Base-by-base conservation (phyloP, 331 rosid species). In the Ulmus americana region DNA sequence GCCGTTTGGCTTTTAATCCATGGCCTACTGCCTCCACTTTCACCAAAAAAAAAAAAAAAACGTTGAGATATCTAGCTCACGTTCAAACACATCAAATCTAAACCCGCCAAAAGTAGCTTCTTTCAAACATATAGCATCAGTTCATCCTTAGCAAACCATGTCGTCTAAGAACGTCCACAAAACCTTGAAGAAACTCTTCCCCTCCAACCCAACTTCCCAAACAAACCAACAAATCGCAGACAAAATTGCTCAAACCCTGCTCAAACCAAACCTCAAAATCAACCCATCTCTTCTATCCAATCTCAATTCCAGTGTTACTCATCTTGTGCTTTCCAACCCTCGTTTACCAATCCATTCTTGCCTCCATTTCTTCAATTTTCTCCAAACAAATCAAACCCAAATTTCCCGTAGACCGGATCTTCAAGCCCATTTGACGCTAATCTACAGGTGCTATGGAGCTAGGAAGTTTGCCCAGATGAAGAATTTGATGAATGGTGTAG, bases 241-340 rank as follows among this genome's bases (percentile, higher is more conserved):
- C 8, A 78, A 64, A 40, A 77, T 86, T 54, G 50, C 70, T 5
- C 55, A 67, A 3, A 75, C 39, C 47, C 74, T 85, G 16, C 10
- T 55, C 67, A 68, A 63, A 39, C 63, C 81, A 22, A 73, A 74
- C 57, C 56, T 77, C 69, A 45, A 46, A 63, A 53, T 66, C 43
- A 53, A 52, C 5, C 80, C 76, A 6, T 71, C 79, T 57, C 59
- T 83, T 39, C 79, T 82, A 67, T 62, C 87, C 55, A 45, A 67
- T 66, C 77, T 86, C 61, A 77, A 82, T 22, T 69, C 87, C 52
- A 59, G 71, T 12, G 71, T 80, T 28, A 79, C 84, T 3, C 69
- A 80, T 70, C 80, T 59, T 61, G 84, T 91, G 67, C 86, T 86
- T 69, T 81, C 92, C 8, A 40, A 88, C 80, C 84, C 94, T 9